Base-by-base conservation (phyloP, 345 rosid genomes). In the Hibiscus tridactylites region DNA sequence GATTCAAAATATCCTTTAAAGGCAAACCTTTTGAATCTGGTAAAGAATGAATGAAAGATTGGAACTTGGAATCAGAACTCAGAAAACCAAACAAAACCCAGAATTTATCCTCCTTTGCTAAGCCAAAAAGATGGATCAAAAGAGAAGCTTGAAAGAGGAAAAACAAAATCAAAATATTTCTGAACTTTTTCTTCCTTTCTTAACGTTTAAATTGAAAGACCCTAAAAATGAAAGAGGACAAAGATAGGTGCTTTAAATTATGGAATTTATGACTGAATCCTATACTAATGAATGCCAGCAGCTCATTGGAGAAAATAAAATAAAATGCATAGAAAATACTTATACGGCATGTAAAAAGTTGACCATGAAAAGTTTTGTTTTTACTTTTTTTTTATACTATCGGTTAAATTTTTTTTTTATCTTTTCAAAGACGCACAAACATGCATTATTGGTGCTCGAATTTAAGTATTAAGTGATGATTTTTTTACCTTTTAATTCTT, bases 81-180 rank as follows among this genome's bases (percentile, higher is more conserved):
- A 15, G 3, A 1, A 29, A 49, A 67, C 47, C 46, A 60, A 59
- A 33, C 49, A 60, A 44, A 75, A 60, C 58, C 73, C 77, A 68
- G 31, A 75, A 68, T 46, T 54, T 46, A 68, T 50, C 72, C 61
- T 68, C 35, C 26, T 56, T 28, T 29, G n/a, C n/a, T 56, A n/a
- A n/a, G 71, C 19, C 77, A 37, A 61, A 60, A 69, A 57, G 8
- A 33, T 50, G 58, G 65, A 75, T 49, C 71, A 74, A 52, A 65
- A 21, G 39, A 46, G 28, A 8, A 59, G 37, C 35, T 56, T 2
- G 24, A 26, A 19, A 37, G 52, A 33, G 6, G 17, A 37, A 37
- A 0, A 37, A 10, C 16, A 3, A 39, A 46, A 8, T 39, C 31
- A 13, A 19, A 6, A 21, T 24, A 66, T 26, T 26, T 47, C 39